Evolutionary conservation across 2,329 filamentous ascomycete genomes (phyloP), one percentile per base, ranked within the genome.

Genomic region (Epichloe hybrida): DNA sequence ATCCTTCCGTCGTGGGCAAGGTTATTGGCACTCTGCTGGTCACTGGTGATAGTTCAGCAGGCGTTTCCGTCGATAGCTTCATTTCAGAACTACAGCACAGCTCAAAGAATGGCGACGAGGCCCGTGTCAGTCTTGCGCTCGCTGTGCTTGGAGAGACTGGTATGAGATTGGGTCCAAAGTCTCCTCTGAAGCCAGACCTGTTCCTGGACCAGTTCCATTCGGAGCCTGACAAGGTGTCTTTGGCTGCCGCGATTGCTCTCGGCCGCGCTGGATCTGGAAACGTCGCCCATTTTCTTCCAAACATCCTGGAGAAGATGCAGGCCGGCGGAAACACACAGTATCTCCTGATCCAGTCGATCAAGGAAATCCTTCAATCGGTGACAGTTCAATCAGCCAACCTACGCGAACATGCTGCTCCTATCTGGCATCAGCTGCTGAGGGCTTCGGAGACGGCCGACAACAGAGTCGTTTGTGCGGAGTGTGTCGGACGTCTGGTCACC

Each of bases 131-230:
- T 61, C 79, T 98, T 50, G 89, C 91, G 1, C 74, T 98, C 46
- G 84, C 90, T n/a, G 88, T 97, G 11, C 74, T 98, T 4, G 93
- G 93, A 48, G 93, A 98, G 68, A 86, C 89, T 50, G 88, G 86
- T 36, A 75, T 95, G 61, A 83, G 88, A n/a, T 75, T 94, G 59
- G 90, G 87, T 21, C 58, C 74, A 4, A 71, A 75, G 21, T 95
- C 88, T 45, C 81, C 85, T 0, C 71, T 98, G 41, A 74, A 80
- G 39, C 88, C 91, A 1, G 72, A 81, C 2, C 72, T 87, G 3
- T 97, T 98, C 72, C 80, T 91, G 49, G 69, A 79, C 4, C 88
- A 93, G 63, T 95, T 98, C 63, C 74, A 75, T 31, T 77, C 77
- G 36, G 85, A 86, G 43, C 90, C 91, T 43, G 88, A 94, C 67